phyloP scores from a whole-genome alignment of 495 filamentous ascomycete species.

The Pseudoneurospora amorphoporcata region DNA sequence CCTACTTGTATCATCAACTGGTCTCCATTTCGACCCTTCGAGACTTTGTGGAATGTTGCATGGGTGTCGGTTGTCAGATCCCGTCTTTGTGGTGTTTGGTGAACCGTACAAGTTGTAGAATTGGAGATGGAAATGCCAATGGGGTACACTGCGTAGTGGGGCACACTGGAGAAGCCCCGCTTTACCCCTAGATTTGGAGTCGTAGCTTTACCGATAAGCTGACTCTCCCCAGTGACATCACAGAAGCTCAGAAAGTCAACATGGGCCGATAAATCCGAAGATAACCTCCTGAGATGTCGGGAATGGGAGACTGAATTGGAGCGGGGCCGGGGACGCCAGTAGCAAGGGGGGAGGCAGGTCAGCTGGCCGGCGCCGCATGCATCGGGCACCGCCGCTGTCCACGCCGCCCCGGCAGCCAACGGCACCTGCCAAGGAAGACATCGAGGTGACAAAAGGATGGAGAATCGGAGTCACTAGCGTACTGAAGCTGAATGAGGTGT shows the following conservation, averaged over 20 bases:
- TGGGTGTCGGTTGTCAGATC: neutral
- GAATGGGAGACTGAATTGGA: neutral
- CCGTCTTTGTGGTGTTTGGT: neutral
- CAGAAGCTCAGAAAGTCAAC: neutral
- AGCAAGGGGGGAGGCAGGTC: neutral
- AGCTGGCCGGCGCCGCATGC: neutral
- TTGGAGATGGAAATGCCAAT: neutral
- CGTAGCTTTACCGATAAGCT: neutral
- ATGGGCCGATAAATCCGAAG: neutral
- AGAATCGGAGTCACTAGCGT: neutral
- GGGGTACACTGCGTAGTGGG: neutral
- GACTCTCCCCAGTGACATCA: neutral
- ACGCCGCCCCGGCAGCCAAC: neutral
- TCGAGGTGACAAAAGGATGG: neutral
- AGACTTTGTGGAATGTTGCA: neutral
- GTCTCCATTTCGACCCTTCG: neutral
- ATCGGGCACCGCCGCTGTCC: slow-evolving; percentile 1
- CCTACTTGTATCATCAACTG: neutral
- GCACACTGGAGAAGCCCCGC: neutral
- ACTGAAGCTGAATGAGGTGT: neutral
- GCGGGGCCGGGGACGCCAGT: neutral
- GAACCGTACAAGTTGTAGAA: neutral
- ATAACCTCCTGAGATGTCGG: neutral
- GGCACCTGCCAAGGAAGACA: neutral
- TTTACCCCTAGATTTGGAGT: neutral